Conservation (phyloP, 2,329 filamentous ascomycete species). For the Penicillium sp. region DNA sequence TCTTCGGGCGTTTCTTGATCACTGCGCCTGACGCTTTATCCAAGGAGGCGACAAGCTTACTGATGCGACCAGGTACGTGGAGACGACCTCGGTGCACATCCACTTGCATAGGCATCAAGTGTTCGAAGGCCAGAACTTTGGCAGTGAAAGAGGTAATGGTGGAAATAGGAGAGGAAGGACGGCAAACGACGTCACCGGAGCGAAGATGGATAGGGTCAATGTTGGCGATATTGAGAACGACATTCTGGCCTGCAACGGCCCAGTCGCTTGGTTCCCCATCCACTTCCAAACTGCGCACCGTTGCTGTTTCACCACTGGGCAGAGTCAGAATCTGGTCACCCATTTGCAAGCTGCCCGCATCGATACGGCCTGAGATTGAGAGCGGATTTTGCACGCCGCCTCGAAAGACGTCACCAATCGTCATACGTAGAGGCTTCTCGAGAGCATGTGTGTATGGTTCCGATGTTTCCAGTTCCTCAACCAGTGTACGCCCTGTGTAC, state of each 20-base stretch:
- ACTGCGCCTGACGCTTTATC: conserved; percentile 75
- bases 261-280: conserved; percentile 72
- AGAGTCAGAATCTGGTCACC: conserved; percentile 77
- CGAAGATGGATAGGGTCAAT: conserved; percentile 80
- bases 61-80: conserved; percentile 71
- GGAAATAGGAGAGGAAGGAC: conserved; percentile 61
- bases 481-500: conserved; percentile 75
- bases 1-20: conserved; percentile 76
- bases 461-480: conserved; percentile 80
- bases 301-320: conserved; percentile 75
- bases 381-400: conserved; percentile 74
- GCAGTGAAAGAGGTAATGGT: conserved; percentile 71
- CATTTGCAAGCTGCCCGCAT: conserved; percentile 76
- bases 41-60: conserved; percentile 65
- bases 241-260: conserved; percentile 89
- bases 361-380: conserved; percentile 80
- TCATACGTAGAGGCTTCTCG: conserved; percentile 76
- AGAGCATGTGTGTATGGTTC: conserved; percentile 69
- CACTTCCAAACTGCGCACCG: conserved; percentile 75
- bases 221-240: conserved; percentile 75
- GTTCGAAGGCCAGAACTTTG: conserved; percentile 85
- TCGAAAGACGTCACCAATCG: conserved; percentile 81
- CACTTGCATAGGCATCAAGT: conserved; percentile 80
- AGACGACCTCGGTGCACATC: conserved; percentile 85
- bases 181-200: conserved; percentile 82